These are phyloP conservation scores for Ambrosiella beaveri DNA, from an alignment of 2,329 filamentous ascomycete genomes.

Conservation along the genomic window DNA sequence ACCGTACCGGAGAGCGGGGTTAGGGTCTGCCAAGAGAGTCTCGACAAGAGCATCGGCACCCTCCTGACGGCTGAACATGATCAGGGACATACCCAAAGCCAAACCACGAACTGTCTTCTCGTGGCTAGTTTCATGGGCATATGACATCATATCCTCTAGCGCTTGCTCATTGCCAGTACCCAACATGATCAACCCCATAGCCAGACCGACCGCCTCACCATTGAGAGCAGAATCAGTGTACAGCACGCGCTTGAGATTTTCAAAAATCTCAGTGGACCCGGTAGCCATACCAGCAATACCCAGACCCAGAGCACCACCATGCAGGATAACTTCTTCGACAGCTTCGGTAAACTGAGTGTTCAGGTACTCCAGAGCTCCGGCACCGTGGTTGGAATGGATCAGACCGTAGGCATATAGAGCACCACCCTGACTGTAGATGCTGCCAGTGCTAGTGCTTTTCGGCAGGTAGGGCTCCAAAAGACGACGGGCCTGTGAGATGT, in stretches of 20 bases:
- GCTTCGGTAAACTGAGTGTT: constrained; percentile 57
- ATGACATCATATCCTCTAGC: constrained; percentile 91
- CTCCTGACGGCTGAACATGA: constrained; percentile 96
- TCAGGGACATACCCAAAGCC: constrained; percentile 89
- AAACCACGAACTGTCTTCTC: constrained; percentile 97
- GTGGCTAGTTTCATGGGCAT: constrained; percentile 93
- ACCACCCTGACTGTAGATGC: constrained; percentile 88
- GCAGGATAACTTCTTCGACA: constrained; percentile 85
- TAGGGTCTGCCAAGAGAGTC: constrained; percentile 78
- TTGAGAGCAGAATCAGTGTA: constrained; percentile 92
- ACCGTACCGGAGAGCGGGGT: constrained; percentile 85
- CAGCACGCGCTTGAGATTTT: constrained; percentile 73
- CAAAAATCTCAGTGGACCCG: constrained; percentile 76
- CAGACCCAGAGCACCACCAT: constrained; percentile 84
- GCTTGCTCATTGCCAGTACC: constrained; percentile 92
- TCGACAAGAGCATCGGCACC: constrained; percentile 89
- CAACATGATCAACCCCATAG: constrained; percentile 97
- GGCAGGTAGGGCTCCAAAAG: constrained; percentile 89
- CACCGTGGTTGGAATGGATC: constrained; percentile 94
- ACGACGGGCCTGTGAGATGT: constrained; percentile 82
- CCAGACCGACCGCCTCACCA: constrained; percentile 84
- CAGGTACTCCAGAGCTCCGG: constrained; percentile 69
- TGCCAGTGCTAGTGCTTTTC: constrained; percentile 58
- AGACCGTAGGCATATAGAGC: constrained; percentile 89
- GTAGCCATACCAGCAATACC: constrained; percentile 97